Base-by-base conservation (phyloP, 805 yeast genomes). In the Metschnikowia corniflorae region DNA sequence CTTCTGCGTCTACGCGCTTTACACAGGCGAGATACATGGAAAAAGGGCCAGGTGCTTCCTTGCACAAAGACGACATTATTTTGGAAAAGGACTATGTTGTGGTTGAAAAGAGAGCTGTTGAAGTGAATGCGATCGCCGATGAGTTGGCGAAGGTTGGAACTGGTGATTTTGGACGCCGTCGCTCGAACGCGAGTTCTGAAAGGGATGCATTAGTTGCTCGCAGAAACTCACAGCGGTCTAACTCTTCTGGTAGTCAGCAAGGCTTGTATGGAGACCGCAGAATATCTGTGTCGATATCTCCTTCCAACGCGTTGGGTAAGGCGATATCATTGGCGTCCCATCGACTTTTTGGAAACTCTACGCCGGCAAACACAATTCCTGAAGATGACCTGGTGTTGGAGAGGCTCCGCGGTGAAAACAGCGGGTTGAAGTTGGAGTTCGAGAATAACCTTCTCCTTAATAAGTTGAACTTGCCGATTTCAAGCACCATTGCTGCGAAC, bases 101-200 rank as follows among this genome's bases (percentile, higher is more conserved):
- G 26, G 89, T 91, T 19, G 97, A 91, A 58, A 93, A 91, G 58
- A 75, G 95, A 33, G 86, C 93, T 0, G 97, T 91, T 3, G 97
- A 93, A 56, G 95, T 91, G 7, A 91, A 91, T 64, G 91, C 95
- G 2, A 70, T 93, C 39, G 98, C 98, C 3, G 97, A 91, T 59
- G 96, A 89, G 57, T 65, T 91, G 34, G 89, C 86, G 12, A 65
- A 68, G 40, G 80, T 80, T 3, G 80, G 80, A 2, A 60, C 68
- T 39, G 71, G 74, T 6, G 69, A 72, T 5, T 70, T 72, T 21
- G 80, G 75, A 7, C 54, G 63, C 22, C 54, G 59, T 42, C 64
- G 67, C 8, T 58, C 58, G 46, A 50, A 54, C 16, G 49, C 50
- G n/a, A 51, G 52, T 31, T 54, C 50, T 3, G 57, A 49, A 20